Percentiles rank a stretch among this genome's conserved stretches.
Conservation (phyloP, 2,329 filamentous ascomycete species). For the Cytospora leucostoma region DNA sequence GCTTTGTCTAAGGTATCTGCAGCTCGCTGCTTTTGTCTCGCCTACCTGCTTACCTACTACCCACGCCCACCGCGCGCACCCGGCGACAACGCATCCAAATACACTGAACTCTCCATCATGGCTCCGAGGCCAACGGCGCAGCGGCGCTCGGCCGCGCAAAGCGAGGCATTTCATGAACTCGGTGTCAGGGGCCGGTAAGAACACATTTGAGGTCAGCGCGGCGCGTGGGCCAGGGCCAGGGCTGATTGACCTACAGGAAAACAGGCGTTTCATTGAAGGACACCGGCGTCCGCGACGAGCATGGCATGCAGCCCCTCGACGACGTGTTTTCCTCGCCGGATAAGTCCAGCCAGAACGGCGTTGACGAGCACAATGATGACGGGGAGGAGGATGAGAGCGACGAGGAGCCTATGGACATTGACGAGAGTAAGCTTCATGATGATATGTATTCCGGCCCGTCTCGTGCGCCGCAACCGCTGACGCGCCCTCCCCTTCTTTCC, state of each 20-base stretch:
- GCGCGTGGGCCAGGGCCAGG: not conserved
- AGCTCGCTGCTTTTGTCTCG: constrained; percentile 8
- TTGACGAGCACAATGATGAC: constrained; percentile 35
- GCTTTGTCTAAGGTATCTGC: constrained; percentile 1
- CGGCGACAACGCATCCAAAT: not conserved
- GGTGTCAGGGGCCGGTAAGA: constrained; percentile 52
- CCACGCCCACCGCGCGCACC: not conserved
- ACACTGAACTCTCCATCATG: constrained; percentile 35
- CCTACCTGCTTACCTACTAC: not conserved
- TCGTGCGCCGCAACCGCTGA: constrained; percentile 4
- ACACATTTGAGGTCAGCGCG: not conserved
- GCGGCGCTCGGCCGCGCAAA: constrained; percentile 44
- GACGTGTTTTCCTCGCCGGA: constrained; percentile 86
- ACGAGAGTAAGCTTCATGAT: constrained; percentile 43
- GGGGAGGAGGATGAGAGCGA: constrained; percentile 38
- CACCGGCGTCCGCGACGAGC: constrained; percentile 78
- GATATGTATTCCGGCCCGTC: not conserved
- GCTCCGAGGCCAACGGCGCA: constrained; percentile 40
- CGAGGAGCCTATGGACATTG: constrained; percentile 52
- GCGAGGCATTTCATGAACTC: constrained; percentile 52
- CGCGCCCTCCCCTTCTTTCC: not conserved
- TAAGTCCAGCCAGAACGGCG: constrained; percentile 45
- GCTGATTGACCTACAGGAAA: constrained; percentile 62
- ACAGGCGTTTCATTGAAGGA: constrained; percentile 84
- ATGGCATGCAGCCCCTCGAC: constrained; percentile 88